Evolutionary conservation across 208 protist genomes (phyloP).

Genomic region (Acanthamoeba triangularis): DNA sequence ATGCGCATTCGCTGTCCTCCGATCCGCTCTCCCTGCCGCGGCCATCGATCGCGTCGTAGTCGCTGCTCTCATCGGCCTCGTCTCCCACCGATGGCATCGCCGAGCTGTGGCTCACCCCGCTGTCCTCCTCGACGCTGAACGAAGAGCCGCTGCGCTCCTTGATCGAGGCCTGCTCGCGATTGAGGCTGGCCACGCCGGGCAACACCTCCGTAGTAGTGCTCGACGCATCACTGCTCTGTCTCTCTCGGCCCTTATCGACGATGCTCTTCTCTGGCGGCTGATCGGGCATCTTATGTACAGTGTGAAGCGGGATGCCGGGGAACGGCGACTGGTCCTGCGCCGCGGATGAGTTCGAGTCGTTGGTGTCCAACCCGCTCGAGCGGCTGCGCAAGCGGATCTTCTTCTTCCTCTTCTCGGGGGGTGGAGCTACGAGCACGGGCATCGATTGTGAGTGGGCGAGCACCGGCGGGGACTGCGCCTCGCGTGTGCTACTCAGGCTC

Average conservation of each 20-base stretch:
- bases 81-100: background rate
- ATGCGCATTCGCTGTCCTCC: background rate
- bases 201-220: background rate
- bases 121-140: background rate
- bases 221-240: background rate
- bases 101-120: background rate
- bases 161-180: background rate
- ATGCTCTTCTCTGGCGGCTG: background rate
- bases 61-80: background rate
- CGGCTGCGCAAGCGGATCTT: conserved; percentile 49
- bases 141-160: background rate
- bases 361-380: background rate
- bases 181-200: background rate
- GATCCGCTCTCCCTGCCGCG: conserved; percentile 22
- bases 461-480: background rate
- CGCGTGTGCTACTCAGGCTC: background rate
- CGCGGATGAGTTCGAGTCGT: background rate
- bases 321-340: conserved; percentile 52
- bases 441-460: conserved; percentile 19
- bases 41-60: background rate
- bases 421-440: background rate
- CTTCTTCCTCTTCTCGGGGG: conserved; percentile 4
- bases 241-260: background rate
- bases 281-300: conserved; percentile 63
- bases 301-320: conserved; percentile 62